Percentiles rank a stretch among this genome's conserved stretches.
Conservation (phyloP, 2,329 filamentous ascomycete species). For the Annulohypoxylon truncatum region DNA sequence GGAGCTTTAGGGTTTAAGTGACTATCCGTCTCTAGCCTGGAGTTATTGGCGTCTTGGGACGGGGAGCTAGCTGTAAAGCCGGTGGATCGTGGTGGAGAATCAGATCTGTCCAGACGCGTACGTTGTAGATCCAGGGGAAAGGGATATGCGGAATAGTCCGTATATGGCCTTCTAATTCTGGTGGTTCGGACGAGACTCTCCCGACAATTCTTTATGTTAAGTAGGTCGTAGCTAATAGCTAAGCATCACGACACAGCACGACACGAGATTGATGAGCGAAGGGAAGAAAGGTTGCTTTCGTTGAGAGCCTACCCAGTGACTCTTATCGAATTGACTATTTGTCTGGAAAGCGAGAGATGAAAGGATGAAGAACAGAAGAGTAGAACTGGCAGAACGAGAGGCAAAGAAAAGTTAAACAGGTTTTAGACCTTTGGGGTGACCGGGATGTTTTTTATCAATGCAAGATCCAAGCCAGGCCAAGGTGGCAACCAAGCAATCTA, state of each 20-base stretch:
- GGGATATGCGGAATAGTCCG: conserved; percentile 21
- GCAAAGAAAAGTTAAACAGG: conserved; percentile 33
- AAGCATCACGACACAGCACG: conserved; percentile 15
- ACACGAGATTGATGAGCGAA: background rate
- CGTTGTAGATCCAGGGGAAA: conserved; percentile 35
- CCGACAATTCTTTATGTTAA: background rate
- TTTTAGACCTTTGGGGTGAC: conserved; percentile 26
- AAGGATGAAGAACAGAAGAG: conserved; percentile 8
- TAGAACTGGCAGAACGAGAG: conserved; percentile 17
- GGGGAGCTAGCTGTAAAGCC: conserved; percentile 20
- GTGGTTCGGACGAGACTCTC: conserved; percentile 20
- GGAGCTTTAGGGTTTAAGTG: conserved; percentile 1
- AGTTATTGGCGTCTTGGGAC: conserved; percentile 25
- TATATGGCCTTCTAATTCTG: conserved; percentile 2
- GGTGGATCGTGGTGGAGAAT: conserved; percentile 37
- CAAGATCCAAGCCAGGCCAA: conserved; percentile 33
- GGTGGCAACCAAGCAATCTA: conserved; percentile 17
- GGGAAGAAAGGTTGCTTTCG: conserved; percentile 4
- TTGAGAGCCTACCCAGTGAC: conserved; percentile 9
- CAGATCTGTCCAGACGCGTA: conserved; percentile 37
- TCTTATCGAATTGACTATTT: conserved; percentile 12
- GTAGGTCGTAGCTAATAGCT: background rate
- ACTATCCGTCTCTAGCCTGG: conserved; percentile 29
- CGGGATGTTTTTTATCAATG: conserved; percentile 38
- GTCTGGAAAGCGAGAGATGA: conserved; percentile 5